These are phyloP conservation scores for Suhomyces sp. DNA, from an alignment of 805 yeast species.

Conservation along the genomic window DNA sequence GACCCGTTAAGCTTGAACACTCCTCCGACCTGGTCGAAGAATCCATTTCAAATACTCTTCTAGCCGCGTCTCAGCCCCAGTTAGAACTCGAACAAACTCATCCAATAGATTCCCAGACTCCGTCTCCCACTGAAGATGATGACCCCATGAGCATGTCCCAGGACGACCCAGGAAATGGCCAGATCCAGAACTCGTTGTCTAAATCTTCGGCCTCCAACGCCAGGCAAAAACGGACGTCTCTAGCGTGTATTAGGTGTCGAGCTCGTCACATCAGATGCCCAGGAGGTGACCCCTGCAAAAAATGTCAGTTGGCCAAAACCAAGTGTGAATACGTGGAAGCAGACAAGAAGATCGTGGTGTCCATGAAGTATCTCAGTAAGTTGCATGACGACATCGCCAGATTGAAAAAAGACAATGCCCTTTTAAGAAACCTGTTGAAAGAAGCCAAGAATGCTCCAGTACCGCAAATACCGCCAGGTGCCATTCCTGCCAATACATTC, in stretches of 20 bases:
- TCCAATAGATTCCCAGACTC: no score
- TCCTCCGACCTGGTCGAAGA: conserved; percentile 2
- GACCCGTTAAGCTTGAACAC: neutral
- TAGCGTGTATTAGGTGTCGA: conserved; percentile 65
- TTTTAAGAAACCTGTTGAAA: conserved; percentile 46
- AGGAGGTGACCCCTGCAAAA: conserved; percentile 71
- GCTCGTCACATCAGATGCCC: conserved; percentile 75
- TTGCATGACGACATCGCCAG: conserved; percentile 67
- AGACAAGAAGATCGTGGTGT: conserved; percentile 69
- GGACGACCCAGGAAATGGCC: no score
- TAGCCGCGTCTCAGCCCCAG: neutral
- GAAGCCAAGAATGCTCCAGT: conserved; percentile 12
- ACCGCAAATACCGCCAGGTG: neutral
- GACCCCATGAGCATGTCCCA: neutral
- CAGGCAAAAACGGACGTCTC: conserved; percentile 32
- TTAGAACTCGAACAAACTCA: no score
- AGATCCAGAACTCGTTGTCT: neutral
- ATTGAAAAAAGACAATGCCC: conserved; percentile 64
- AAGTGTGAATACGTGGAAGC: conserved; percentile 72
- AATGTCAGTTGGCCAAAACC: conserved; percentile 55
- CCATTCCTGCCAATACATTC: conserved; percentile 11
- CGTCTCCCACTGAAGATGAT: neutral
- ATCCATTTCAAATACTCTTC: neutral
- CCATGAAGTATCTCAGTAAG: conserved; percentile 65
- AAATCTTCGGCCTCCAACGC: conserved; percentile 1